A percentile compares a stretch with the other conserved stretches of the same genome.
phyloP scores from a whole-genome alignment of 2,329 filamentous ascomycete species.

The Arthrobotrys conoides region DNA sequence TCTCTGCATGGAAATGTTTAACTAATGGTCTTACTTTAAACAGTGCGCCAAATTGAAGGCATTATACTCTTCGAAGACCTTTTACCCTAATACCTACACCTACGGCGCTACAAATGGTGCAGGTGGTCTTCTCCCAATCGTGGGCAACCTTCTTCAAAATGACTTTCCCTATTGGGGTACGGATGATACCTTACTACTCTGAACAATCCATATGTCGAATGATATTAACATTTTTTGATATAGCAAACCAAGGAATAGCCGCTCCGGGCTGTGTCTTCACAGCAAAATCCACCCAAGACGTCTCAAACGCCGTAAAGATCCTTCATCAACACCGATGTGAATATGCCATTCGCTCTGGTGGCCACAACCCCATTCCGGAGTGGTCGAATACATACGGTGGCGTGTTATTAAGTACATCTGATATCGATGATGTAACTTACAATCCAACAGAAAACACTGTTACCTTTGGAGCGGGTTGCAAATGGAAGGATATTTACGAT shows the following conservation, averaged over 20 bases:
- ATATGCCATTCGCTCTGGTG: constrained; percentile 68
- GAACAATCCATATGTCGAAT: not conserved
- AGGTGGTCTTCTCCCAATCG: constrained; percentile 20
- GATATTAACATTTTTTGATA: not conserved
- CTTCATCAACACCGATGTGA: constrained; percentile 65
- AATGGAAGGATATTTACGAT: constrained; percentile 67
- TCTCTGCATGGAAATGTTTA: not conserved
- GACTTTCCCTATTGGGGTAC: constrained; percentile 45
- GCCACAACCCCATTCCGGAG: constrained; percentile 66
- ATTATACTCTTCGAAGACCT: constrained; percentile 29
- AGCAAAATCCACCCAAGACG: constrained; percentile 65
- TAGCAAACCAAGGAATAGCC: constrained; percentile 39
- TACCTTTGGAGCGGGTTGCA: constrained; percentile 66
- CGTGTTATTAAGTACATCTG: constrained; percentile 61
- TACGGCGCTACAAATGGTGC: constrained; percentile 40
- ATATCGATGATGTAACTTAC: constrained; percentile 62
- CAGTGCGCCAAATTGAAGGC: constrained; percentile 43
- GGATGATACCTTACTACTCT: not conserved
- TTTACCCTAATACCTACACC: constrained; percentile 11
- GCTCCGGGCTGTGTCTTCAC: constrained; percentile 51
- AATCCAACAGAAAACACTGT: constrained; percentile 65
- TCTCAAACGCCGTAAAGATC: constrained; percentile 66
- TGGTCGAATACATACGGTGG: constrained; percentile 67
- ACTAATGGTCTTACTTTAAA: not conserved
- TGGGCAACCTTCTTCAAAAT: constrained; percentile 8